A percentile compares a stretch with the other conserved stretches of the same genome.
Evolutionary conservation across 129 eudicot species (phyloP).

Genomic region (Artemisia tridentata): DNA sequence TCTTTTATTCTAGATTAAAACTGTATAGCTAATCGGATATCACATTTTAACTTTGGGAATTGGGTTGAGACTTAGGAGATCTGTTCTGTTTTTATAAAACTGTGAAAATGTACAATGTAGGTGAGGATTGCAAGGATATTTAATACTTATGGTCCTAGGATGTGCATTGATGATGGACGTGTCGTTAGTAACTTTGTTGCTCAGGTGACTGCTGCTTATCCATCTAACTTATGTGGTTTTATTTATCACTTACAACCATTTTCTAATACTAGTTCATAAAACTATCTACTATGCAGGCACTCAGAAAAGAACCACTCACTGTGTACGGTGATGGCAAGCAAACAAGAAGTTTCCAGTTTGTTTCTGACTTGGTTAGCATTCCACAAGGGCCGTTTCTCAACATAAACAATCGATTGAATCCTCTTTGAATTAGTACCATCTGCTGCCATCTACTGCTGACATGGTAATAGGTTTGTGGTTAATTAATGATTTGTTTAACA

Average conservation of each 20-base stretch:
- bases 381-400: no score
- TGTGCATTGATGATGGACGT: constrained; percentile 98
- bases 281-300: constrained; percentile 44
- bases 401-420: no score
- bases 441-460: no score
- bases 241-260: not conserved
- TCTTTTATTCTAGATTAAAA: no score
- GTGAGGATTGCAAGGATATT: constrained; percentile 90
- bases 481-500: no score
- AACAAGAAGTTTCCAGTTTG: constrained; percentile 93
- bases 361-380: constrained; percentile 78
- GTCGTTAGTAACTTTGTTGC: constrained; percentile 98
- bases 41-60: no score
- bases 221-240: not conserved
- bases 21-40: no score
- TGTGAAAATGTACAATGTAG: constrained; percentile 24
- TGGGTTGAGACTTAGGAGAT: no score
- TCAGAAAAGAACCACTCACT: constrained; percentile 89
- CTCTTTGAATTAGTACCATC: no score
- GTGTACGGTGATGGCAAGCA: constrained; percentile 97
- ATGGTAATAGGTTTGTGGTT: no score
- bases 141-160: constrained; percentile 95
- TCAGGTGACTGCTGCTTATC: constrained; percentile 43
- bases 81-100: not conserved
- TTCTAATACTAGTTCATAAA: constrained; percentile 1